phyloP scores from a whole-genome alignment of 2,329 filamentous ascomycete genomes.

The Alternaria novae-zelandiae region DNA sequence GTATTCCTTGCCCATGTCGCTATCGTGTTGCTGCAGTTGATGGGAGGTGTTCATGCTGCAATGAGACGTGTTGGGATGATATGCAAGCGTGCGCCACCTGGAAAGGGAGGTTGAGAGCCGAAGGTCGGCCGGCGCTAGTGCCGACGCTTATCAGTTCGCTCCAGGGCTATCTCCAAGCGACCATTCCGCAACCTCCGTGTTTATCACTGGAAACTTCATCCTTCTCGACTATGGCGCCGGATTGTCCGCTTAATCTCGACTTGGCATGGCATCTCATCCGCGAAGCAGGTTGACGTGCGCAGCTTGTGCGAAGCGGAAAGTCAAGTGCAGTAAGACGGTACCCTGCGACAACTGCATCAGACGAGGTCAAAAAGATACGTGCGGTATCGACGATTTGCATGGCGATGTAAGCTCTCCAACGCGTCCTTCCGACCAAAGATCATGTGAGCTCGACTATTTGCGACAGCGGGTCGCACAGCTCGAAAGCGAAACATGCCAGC shows the following conservation, averaged over 20 bases:
- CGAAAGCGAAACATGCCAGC: slow-evolving; percentile 17
- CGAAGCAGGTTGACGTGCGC: slow-evolving; percentile 28
- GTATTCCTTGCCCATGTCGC: neutral
- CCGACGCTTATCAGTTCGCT: neutral
- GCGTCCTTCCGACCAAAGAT: neutral
- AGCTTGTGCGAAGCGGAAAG: slow-evolving; percentile 38
- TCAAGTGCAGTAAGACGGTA: slow-evolving; percentile 50
- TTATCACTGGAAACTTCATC: neutral
- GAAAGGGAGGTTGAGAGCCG: neutral
- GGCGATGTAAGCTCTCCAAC: neutral
- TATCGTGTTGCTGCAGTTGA: neutral
- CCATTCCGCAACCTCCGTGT: neutral
- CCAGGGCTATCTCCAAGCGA: neutral
- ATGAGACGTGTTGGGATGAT: neutral
- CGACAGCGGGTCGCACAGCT: slow-evolving; percentile 32
- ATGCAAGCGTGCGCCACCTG: neutral
- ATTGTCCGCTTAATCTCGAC: neutral
- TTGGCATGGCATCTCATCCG: neutral
- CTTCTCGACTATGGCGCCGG: neutral
- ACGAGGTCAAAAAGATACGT: slow-evolving; percentile 22
- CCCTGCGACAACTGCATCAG: slow-evolving; percentile 51
- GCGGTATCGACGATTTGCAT: slow-evolving; percentile 3
- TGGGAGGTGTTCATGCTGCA: neutral
- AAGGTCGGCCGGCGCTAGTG: slow-evolving; percentile 3
- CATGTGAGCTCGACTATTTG: slow-evolving; percentile 22